Conservation (phyloP, 345 rosid genomes). For the Euphorbia lathyris region DNA sequence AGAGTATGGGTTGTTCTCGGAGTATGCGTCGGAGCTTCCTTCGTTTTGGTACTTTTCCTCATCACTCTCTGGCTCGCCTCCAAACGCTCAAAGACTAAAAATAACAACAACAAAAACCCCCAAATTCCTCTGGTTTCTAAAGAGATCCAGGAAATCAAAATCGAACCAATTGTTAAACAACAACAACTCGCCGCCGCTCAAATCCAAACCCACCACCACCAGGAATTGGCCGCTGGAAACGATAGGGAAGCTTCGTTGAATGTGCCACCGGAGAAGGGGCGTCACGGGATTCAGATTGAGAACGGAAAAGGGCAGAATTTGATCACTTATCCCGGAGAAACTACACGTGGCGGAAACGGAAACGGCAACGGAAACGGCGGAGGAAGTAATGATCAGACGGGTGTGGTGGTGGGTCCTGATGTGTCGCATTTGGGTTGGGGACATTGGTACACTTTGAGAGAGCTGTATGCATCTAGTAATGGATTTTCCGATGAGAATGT, state of each 20-base stretch:
- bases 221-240: constrained; percentile 30
- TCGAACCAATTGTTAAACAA: constrained; percentile 18
- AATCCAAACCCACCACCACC: constrained; percentile 31
- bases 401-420: constrained; percentile 41
- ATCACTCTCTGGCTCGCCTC: constrained; percentile 77
- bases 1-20: constrained; percentile 74
- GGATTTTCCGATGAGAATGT: constrained; percentile 76
- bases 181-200: constrained; percentile 8
- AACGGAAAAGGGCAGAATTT: constrained; percentile 47
- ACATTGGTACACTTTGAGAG: constrained; percentile 66
- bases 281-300: constrained; percentile 49
- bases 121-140: constrained; percentile 60
- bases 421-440: constrained; percentile 60
- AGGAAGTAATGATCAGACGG: constrained; percentile 21
- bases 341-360: constrained; percentile 11
- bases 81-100: constrained; percentile 41
- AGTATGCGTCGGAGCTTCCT: constrained; percentile 65
- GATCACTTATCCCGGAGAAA: constrained; percentile 43
- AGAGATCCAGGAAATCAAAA: constrained; percentile 68
- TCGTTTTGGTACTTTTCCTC: constrained; percentile 76
- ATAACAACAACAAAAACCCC: constrained; percentile 18
- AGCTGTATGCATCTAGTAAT: constrained; percentile 72
- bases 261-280: constrained; percentile 42
- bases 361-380: constrained; percentile 33
- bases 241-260: constrained; percentile 37